phyloP scores from a whole-genome alignment of 108 stramenopile species.

The Mediolabrus comicus region DNA sequence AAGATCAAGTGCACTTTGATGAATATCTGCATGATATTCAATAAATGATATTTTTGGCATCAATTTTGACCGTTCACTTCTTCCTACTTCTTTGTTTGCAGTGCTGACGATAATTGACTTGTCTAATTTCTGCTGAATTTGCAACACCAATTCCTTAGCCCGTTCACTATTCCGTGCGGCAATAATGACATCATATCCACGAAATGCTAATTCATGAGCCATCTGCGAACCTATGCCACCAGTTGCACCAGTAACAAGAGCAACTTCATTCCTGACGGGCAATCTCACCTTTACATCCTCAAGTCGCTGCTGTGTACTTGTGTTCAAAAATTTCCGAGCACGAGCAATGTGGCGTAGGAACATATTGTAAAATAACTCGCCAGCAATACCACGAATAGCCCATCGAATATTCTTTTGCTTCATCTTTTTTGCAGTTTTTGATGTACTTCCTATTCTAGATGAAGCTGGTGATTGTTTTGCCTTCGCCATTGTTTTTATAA shows the following conservation, averaged over 20 bases:
- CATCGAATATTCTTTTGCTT: constrained; percentile 36
- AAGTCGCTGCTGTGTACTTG: neutral
- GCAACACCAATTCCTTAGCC: constrained; percentile 17
- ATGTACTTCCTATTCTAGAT: neutral
- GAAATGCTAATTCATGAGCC: constrained; percentile 26
- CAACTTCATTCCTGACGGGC: constrained; percentile 22
- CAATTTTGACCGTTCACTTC: neutral
- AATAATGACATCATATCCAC: constrained; percentile 43
- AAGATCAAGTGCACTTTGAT: constrained; percentile 27
- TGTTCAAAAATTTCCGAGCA: neutral
- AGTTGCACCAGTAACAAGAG: constrained; percentile 37
- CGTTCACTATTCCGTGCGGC: constrained; percentile 27
- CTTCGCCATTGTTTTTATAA: neutral
- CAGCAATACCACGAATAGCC: constrained; percentile 31
- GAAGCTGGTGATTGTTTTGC: neutral
- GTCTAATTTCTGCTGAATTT: constrained; percentile 10
- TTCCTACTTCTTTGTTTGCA: neutral
- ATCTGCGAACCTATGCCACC: constrained; percentile 42
- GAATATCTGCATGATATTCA: constrained; percentile 39
- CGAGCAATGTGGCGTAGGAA: constrained; percentile 18
- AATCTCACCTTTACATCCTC: constrained; percentile 10
- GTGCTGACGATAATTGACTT: neutral
- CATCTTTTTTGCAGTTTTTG: neutral
- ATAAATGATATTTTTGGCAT: constrained; percentile 31
- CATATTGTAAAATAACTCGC: constrained; percentile 31